These are phyloP conservation scores for Tuber indicum DNA, from an alignment of 495 filamentous ascomycete genomes.

Conservation along the genomic window DNA sequence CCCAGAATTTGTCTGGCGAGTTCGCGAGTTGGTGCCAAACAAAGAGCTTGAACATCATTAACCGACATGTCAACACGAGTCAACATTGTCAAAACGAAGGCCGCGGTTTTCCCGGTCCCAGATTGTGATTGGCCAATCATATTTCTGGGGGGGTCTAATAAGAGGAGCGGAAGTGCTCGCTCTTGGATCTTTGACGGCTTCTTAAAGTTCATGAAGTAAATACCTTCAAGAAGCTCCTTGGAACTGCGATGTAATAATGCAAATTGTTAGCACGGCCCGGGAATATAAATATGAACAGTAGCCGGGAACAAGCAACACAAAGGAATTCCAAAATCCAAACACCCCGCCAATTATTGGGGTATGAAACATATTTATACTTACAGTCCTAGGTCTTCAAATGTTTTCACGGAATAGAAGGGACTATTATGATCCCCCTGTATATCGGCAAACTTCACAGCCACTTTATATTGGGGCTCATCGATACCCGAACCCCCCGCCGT, in stretches of 20 bases:
- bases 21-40: slow-evolving; percentile 88
- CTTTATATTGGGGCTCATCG: slow-evolving; percentile 38
- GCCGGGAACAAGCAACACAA: not conserved
- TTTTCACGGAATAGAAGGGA: slow-evolving; percentile 76
- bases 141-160: slow-evolving; percentile 77
- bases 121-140: slow-evolving; percentile 98
- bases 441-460: slow-evolving; percentile 88
- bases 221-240: slow-evolving; percentile 49
- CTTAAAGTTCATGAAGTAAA: slow-evolving; percentile 66
- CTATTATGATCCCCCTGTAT: slow-evolving; percentile 80
- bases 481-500: slow-evolving; percentile 21
- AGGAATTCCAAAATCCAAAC: not conserved
- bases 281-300: slow-evolving; percentile 23
- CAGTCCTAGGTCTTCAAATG: slow-evolving; percentile 83
- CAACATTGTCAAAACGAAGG: slow-evolving; percentile 86
- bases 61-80: slow-evolving; percentile 67
- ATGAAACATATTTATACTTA: slow-evolving; percentile 46
- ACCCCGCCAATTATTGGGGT: not conserved
- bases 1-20: slow-evolving; percentile 87
- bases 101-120: slow-evolving; percentile 96
- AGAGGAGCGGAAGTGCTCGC: slow-evolving; percentile 80
- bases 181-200: slow-evolving; percentile 98
- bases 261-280: not conserved
- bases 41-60: slow-evolving; percentile 72
- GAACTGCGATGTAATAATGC: slow-evolving; percentile 38